phyloP scores from a whole-genome alignment of 202 grass and related monocot species.

The Carex sylvatica region DNA sequence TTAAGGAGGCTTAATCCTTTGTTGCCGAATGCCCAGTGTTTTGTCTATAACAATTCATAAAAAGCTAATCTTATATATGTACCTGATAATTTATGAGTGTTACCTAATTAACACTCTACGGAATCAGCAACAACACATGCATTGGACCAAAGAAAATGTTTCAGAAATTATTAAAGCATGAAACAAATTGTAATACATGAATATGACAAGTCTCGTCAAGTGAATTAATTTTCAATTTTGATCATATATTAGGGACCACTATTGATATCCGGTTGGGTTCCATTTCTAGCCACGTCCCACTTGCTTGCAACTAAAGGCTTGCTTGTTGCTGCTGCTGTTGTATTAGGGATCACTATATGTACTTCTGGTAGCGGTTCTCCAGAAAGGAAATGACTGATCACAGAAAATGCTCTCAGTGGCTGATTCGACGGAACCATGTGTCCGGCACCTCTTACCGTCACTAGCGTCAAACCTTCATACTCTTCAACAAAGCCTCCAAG shows the following conservation, averaged over 20 bases:
- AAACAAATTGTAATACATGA: not conserved
- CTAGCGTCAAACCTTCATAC: slow-evolving; percentile 44
- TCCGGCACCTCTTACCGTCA: slow-evolving; percentile 46
- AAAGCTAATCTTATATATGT: too few relatives aligned
- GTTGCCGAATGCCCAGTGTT: too few relatives aligned
- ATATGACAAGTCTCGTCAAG: not conserved
- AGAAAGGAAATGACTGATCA: slow-evolving; percentile 52
- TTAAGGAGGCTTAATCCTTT: too few relatives aligned
- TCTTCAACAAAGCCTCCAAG: slow-evolving; percentile 58
- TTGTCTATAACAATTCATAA: too few relatives aligned
- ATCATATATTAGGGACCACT: not conserved
- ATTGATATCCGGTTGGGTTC: not conserved
- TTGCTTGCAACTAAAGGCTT: too few relatives aligned
- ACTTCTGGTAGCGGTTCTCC: slow-evolving; percentile 40
- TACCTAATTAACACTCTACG: not conserved
- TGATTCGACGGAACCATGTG: slow-evolving; percentile 49
- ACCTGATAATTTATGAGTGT: too few relatives aligned
- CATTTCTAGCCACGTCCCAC: too few relatives aligned
- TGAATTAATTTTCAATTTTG: not conserved
- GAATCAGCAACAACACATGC: not conserved
- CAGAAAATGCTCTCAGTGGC: slow-evolving; percentile 37
- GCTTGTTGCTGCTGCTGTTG: too few relatives aligned
- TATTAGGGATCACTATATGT: not conserved
- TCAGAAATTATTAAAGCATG: not conserved
- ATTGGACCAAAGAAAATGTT: not conserved